Percentiles rank a stretch among this genome's conserved stretches.
phyloP scores from a whole-genome alignment of 1,139 yeast genomes.

The Tardiomyces depauwii region DNA sequence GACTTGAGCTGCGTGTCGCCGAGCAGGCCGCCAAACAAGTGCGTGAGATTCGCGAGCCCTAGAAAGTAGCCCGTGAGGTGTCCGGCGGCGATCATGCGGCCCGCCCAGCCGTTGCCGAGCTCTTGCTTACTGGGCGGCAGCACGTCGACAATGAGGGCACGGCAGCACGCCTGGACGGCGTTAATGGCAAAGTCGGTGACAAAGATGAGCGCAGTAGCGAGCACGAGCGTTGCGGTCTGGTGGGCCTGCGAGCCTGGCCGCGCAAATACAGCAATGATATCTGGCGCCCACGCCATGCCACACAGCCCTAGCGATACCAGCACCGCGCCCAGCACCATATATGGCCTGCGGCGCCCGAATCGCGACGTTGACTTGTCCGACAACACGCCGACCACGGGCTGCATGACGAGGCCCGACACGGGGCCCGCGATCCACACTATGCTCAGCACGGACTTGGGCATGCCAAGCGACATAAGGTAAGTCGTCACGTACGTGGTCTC shows the following conservation, averaged over 20 bases:
- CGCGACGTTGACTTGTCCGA: constrained; percentile 37
- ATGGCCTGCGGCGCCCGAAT: constrained; percentile 44
- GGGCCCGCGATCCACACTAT: constrained; percentile 57
- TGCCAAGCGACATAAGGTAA: constrained; percentile 38
- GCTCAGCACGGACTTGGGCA: constrained; percentile 40
- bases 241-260: background rate
- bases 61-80: constrained; percentile 43
- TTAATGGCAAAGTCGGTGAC: constrained; percentile 45
- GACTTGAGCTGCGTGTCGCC: constrained; percentile 43
- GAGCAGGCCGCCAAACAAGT: constrained; percentile 25
- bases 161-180: constrained; percentile 46
- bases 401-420: constrained; percentile 46
- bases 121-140: constrained; percentile 44
- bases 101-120: constrained; percentile 62
- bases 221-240: constrained; percentile 24
- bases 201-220: constrained; percentile 42
- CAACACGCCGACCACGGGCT: constrained; percentile 45
- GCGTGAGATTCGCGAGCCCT: constrained; percentile 33
- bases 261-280: constrained; percentile 16
- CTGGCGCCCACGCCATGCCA: constrained; percentile 37
- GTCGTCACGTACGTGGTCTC: constrained; percentile 30
- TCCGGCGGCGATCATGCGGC: constrained; percentile 51
- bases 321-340: constrained; percentile 40
- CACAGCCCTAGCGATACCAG: constrained; percentile 35
- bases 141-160: constrained; percentile 49